Conservation (phyloP, 805 yeast genomes). For the Lachancea sp. region DNA sequence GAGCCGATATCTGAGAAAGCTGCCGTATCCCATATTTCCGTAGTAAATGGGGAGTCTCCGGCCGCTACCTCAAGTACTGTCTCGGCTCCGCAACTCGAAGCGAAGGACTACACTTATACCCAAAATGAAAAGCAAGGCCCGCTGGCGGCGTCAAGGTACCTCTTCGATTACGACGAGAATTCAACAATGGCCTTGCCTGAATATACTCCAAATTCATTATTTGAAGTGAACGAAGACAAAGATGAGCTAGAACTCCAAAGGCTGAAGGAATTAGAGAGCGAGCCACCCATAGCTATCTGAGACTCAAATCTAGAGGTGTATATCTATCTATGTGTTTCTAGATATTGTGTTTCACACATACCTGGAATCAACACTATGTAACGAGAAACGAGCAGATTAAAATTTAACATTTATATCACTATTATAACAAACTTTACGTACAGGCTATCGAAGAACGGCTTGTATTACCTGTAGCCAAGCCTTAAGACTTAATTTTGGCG, state of each 20-base stretch:
- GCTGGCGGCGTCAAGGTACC: not conserved
- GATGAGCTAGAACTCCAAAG: conserved; percentile 37
- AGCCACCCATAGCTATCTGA: conserved; percentile 30
- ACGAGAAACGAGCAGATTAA: conserved; percentile 7
- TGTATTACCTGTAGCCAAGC: not conserved
- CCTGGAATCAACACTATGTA: too few relatives aligned
- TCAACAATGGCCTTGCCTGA: conserved; percentile 14
- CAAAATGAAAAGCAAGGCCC: not conserved
- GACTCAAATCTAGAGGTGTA: not conserved
- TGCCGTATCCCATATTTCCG: not conserved
- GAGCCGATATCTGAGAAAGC: conserved; percentile 12
- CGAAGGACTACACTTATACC: not conserved
- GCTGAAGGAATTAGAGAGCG: conserved; percentile 36
- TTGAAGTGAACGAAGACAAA: conserved; percentile 30
- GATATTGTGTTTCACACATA: too few relatives aligned
- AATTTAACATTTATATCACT: not conserved
- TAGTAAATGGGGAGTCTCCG: not conserved
- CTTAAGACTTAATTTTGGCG: not conserved
- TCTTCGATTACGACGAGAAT: conserved; percentile 4
- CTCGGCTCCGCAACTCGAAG: not conserved
- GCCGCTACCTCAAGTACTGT: conserved; percentile 3
- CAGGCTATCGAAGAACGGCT: too few relatives aligned
- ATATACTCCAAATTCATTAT: conserved; percentile 18
- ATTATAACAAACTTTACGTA: too few relatives aligned
- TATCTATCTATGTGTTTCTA: too few relatives aligned